These are phyloP conservation scores for Saprolegnia parasitica DNA, from an alignment of 352 stramenopile species.

Conservation along the genomic window DNA sequence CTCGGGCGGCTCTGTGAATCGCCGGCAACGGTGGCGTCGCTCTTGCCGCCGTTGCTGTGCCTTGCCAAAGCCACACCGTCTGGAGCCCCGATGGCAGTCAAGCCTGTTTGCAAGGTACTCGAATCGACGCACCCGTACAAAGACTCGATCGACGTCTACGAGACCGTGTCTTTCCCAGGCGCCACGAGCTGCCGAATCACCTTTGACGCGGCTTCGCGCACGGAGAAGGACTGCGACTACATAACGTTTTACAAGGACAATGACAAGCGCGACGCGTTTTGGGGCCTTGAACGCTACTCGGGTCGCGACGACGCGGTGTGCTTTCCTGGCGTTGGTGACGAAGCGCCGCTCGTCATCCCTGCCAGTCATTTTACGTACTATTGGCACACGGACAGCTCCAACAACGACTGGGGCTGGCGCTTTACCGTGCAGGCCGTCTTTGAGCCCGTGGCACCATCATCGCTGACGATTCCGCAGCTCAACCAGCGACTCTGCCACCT, in stretches of 20 bases:
- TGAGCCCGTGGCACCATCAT: conserved; percentile 38
- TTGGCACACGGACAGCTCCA: conserved; percentile 80
- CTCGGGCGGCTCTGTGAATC: conserved; percentile 23
- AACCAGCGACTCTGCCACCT: conserved; percentile 54
- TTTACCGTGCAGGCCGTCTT: conserved; percentile 72
- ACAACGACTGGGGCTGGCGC: conserved; percentile 87
- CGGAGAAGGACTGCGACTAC: conserved; percentile 73
- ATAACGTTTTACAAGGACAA: conserved; percentile 83
- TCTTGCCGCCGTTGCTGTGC: conserved; percentile 38
- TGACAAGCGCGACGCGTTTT: conserved; percentile 37
- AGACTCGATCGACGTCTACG: conserved; percentile 74
- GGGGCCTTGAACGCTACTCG: conserved; percentile 61
- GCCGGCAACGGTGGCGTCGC: not conserved
- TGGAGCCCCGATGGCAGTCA: conserved; percentile 46
- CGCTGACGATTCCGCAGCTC: conserved; percentile 52
- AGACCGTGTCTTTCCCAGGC: conserved; percentile 68
- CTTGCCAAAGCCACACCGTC: conserved; percentile 46
- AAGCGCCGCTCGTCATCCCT: conserved; percentile 63
- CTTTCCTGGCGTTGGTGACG: conserved; percentile 65
- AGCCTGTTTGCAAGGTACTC: conserved; percentile 55
- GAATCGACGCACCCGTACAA: conserved; percentile 84
- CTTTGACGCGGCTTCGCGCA: conserved; percentile 64
- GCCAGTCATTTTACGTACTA: conserved; percentile 74
- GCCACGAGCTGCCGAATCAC: conserved; percentile 57
- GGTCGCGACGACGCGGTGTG: conserved; percentile 64